A percentile compares a stretch with the other conserved stretches of the same genome.
Conservation (phyloP, 2,329 filamentous ascomycete species). For the Cordyceps cicadae region DNA sequence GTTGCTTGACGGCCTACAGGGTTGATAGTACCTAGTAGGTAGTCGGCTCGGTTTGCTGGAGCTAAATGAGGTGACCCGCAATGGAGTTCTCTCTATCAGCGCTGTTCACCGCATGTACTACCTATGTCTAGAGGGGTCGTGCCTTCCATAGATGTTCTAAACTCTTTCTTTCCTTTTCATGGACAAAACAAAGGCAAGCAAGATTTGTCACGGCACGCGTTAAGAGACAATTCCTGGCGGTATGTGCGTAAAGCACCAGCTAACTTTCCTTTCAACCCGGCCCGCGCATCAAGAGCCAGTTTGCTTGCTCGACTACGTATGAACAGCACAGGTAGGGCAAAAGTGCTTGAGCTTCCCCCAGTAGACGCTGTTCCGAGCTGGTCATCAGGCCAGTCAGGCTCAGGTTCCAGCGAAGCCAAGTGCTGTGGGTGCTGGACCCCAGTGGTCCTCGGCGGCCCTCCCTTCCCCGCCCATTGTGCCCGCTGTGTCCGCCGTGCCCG, state of each 20-base stretch:
- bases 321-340: no score
- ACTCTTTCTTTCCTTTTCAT: neutral
- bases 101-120: neutral
- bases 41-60: neutral
- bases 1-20: neutral
- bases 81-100: neutral
- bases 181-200: neutral
- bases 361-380: neutral
- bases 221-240: neutral
- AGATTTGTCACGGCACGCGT: neutral
- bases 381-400: neutral
- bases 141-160: neutral
- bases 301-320: no score
- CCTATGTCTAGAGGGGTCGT: neutral
- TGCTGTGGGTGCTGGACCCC: neutral
- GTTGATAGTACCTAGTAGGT: neutral
- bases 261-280: no score
- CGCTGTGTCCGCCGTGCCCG: slow-evolving; percentile 1
- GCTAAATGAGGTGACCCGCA: slow-evolving; percentile 3
- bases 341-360: no score
- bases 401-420: neutral
- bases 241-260: no score
- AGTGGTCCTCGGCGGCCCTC: neutral
- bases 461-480: neutral
- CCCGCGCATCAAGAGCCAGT: neutral